Evolutionary conservation across 495 filamentous ascomycete genomes (phyloP), one percentile per base, ranked within the genome.

Genomic region (Aeminium ludgeri): DNA sequence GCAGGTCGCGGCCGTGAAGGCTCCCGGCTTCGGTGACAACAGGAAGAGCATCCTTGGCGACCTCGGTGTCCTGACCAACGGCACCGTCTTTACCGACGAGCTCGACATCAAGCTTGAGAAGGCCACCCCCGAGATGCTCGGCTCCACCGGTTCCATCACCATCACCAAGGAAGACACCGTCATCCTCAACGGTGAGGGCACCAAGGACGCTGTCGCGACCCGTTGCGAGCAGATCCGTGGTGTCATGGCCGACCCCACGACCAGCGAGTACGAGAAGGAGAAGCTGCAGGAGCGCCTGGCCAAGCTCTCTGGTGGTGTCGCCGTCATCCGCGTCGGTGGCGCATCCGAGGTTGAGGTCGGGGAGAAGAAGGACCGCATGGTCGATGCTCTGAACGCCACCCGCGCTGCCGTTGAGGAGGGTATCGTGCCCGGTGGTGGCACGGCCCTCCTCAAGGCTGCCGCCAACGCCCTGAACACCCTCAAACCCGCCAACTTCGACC

Each of bases 151-250:
- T 50, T 83, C 87, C 44, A 95, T 97, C 70, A 94, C 89, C 59
- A 96, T 97, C 66, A 97, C 91, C 55, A 97, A 97, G 74, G 89
- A 97, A 65, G 89, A 97, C 64, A 97, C 89, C 55, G 95, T 97
- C 64, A 77, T 97, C 59, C 75, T 97, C 44, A 97, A 97, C 64
- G 89, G 89, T 37, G 89, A 96, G 55, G 89, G 89, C 43, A 80
- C 67, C 74, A 96, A 96, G 72, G 89, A 97, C 57, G 63, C 72
- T 40, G 89, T 97, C 55, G 68, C 80, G 47, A 85, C 95, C 68
- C 81, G 89, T 56, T 96, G 87, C 65, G 89, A 97, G 65, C 89
- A 96, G 67, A 97, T 97, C 68, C 87, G 89, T 55, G 86, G 85
- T 49, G 85, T 93, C 64, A 94, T 95, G 76, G 69, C 64, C 48